Evolutionary conservation across 495 filamentous ascomycete species (phyloP).

Genomic region (Neurospora sp.): DNA sequence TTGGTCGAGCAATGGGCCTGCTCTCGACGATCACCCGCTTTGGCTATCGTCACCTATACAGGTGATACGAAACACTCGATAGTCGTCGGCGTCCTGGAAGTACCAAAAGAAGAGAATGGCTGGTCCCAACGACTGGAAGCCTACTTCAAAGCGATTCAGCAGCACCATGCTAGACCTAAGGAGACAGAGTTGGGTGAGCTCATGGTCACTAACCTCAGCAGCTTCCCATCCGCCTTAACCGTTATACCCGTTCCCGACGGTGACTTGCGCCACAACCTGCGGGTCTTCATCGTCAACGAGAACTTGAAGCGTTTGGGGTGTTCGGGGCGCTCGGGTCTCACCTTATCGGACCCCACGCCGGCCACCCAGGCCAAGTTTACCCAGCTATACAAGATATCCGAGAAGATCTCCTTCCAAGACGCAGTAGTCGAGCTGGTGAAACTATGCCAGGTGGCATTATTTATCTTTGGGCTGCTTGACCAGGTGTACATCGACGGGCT

Average conservation of each 20-base stretch:
- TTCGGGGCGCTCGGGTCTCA: slow-evolving; percentile 79
- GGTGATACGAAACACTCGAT: slow-evolving; percentile 73
- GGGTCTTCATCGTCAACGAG: slow-evolving; percentile 90
- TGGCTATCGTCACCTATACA: slow-evolving; percentile 88
- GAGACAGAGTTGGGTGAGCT: slow-evolving; percentile 76
- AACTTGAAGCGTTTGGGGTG: slow-evolving; percentile 87
- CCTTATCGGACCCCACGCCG: slow-evolving; percentile 59
- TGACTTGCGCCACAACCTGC: slow-evolving; percentile 68
- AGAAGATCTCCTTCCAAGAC: slow-evolving; percentile 62
- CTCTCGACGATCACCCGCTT: slow-evolving; percentile 79
- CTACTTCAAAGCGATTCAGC: slow-evolving; percentile 78
- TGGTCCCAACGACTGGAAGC: slow-evolving; percentile 73
- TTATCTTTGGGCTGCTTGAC: slow-evolving; percentile 77
- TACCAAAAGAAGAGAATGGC: slow-evolving; percentile 66
- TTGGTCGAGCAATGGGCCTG: slow-evolving; percentile 98
- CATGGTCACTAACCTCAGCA: slow-evolving; percentile 88
- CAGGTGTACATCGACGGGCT: slow-evolving; percentile 88
- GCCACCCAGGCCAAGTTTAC: slow-evolving; percentile 87
- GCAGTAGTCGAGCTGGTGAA: slow-evolving; percentile 86
- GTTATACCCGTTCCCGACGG: slow-evolving; percentile 84
- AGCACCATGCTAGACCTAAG: slow-evolving; percentile 72
- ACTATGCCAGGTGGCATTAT: slow-evolving; percentile 80
- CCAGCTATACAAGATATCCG: slow-evolving; percentile 78
- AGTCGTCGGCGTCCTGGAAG: slow-evolving; percentile 68
- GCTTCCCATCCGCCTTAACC: slow-evolving; percentile 80